These are phyloP conservation scores for Paecilomyces niveus DNA, from an alignment of 2,329 filamentous ascomycete genomes.

Conservation along the genomic window DNA sequence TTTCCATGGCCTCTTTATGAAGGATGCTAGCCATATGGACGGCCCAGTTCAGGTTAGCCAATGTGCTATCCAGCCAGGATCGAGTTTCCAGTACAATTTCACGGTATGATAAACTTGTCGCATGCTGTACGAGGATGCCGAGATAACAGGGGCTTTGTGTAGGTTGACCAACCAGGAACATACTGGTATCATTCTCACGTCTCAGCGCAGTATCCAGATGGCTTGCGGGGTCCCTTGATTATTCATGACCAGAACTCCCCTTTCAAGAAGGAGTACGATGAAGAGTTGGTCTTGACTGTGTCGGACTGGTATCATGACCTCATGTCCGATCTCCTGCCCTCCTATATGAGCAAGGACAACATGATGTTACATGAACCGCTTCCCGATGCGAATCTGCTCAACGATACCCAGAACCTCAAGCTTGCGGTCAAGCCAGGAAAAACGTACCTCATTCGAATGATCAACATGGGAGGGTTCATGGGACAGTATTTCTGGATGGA, in stretches of 20 bases:
- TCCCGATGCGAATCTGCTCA: constrained; percentile 61
- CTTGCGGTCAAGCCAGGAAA: constrained; percentile 53
- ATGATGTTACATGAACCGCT: constrained; percentile 55
- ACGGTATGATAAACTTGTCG: background rate
- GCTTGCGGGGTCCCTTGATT: constrained; percentile 54
- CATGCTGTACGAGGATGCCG: background rate
- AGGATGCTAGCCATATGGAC: constrained; percentile 61
- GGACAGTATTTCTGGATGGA: constrained; percentile 19
- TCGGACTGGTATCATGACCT: constrained; percentile 64
- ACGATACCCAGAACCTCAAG: constrained; percentile 54
- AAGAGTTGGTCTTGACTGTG: constrained; percentile 55
- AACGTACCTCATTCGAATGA: constrained; percentile 63
- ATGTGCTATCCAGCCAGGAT: constrained; percentile 57
- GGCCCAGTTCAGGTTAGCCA: constrained; percentile 58
- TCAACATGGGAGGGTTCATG: constrained; percentile 65
- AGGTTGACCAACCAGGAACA: constrained; percentile 56
- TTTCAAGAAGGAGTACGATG: constrained; percentile 48
- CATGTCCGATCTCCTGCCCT: constrained; percentile 38
- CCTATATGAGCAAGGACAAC: constrained; percentile 44
- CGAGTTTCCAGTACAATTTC: constrained; percentile 46
- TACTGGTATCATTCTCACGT: constrained; percentile 69
- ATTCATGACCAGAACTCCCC: constrained; percentile 54
- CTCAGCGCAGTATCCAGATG: constrained; percentile 59
- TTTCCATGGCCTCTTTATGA: constrained; percentile 64
- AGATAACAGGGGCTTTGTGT: background rate